Conservation (phyloP, 139 green algal genomes). For the Medakamo hakoo region DNA sequence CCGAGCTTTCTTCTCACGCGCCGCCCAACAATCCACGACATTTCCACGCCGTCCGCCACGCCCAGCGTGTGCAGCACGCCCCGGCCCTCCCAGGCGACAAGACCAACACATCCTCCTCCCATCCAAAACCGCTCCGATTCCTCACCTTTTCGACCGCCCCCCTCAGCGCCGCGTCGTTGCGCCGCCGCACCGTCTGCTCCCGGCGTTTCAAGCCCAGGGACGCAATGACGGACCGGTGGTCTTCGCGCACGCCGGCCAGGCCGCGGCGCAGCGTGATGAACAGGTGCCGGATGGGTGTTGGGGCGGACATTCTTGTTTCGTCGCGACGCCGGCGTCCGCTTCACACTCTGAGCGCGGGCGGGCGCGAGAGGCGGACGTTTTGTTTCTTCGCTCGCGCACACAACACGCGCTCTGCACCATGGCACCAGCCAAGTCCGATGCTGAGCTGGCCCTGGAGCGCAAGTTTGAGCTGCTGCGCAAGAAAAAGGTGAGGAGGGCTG, state of each 20-base stretch:
- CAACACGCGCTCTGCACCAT: background rate
- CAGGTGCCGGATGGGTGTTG: background rate
- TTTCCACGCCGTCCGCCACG: too few species aligned
- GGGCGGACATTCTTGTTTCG: background rate
- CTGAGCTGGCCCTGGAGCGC: constrained; percentile 17
- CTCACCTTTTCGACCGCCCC: background rate
- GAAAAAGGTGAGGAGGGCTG: constrained; percentile 10
- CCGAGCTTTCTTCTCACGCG: too few species aligned
- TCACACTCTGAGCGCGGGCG: background rate
- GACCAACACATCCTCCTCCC: too few species aligned
- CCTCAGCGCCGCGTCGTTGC: background rate
- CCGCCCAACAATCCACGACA: too few species aligned
- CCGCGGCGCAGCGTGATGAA: background rate
- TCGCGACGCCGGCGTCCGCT: background rate
- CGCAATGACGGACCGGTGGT: background rate
- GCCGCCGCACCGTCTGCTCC: background rate
- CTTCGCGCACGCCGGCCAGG: background rate
- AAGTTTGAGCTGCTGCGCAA: constrained; percentile 25
- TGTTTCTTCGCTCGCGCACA: too few species aligned
- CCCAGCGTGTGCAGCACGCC: too few species aligned
- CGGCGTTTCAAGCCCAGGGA: background rate
- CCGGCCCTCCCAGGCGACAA: too few species aligned
- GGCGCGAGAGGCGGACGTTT: background rate
- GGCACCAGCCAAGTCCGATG: constrained; percentile 4
- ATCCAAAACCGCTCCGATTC: too few species aligned